phyloP scores from a whole-genome alignment of 495 filamentous ascomycete species.

The Talaromyces nanjingensis region DNA sequence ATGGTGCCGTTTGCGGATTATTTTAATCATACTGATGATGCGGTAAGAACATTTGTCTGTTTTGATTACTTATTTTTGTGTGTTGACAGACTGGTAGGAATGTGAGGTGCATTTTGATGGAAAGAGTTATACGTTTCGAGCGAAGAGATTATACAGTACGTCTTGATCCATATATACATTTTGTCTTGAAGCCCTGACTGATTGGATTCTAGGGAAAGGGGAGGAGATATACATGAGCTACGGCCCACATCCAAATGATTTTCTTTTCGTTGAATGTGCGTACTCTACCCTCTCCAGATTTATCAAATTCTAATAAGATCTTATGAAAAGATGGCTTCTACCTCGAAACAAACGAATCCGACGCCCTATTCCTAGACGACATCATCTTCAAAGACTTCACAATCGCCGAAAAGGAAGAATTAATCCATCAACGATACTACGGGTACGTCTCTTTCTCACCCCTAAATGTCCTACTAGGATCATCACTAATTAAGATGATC shows the following conservation, averaged over 20 bases:
- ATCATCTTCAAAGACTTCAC: conserved; percentile 51
- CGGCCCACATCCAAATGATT: conserved; percentile 73
- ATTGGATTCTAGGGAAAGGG: conserved; percentile 31
- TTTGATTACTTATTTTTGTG: neutral
- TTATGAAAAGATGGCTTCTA: conserved; percentile 59
- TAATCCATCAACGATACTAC: conserved; percentile 54
- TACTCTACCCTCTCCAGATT: conserved; percentile 11
- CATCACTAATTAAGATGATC: neutral
- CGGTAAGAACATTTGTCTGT: conserved; percentile 20
- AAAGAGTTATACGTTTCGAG: conserved; percentile 55
- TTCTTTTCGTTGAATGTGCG: conserved; percentile 69
- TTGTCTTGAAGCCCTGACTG: neutral
- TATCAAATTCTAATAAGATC: neutral
- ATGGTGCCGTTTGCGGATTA: conserved; percentile 82
- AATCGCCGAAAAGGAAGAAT: conserved; percentile 34
- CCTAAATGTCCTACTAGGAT: no score
- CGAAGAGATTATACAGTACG: conserved; percentile 47
- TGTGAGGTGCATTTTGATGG: conserved; percentile 57
- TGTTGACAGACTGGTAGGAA: no score
- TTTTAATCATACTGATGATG: conserved; percentile 68
- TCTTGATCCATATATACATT: neutral
- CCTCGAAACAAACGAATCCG: conserved; percentile 58
- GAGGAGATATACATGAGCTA: conserved; percentile 80
- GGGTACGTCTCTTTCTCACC: conserved; percentile 31
- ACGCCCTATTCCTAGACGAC: conserved; percentile 62